Conservation (phyloP, 1,284 basidiomycete species). For the Naganishia cerealis region DNA sequence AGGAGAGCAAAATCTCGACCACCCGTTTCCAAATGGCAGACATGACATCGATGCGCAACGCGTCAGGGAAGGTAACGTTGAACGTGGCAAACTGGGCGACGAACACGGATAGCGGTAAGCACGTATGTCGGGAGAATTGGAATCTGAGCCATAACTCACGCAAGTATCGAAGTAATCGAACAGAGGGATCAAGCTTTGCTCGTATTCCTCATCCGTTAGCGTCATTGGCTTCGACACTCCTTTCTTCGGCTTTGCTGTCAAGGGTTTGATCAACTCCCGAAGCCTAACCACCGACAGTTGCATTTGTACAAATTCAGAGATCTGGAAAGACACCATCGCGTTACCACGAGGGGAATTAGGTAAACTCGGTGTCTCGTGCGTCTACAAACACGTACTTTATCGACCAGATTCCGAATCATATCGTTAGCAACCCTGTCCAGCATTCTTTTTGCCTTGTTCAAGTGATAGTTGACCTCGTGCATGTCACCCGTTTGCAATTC, state of each 20-base stretch:
- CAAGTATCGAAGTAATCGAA: slow-evolving; percentile 52
- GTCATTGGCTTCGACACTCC: slow-evolving; percentile 35
- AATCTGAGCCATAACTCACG: slow-evolving; percentile 39
- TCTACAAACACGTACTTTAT: slow-evolving; percentile 35
- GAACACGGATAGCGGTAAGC: neutral
- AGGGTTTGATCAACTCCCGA: slow-evolving; percentile 39
- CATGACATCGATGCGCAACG: slow-evolving; percentile 41
- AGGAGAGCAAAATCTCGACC: slow-evolving; percentile 48
- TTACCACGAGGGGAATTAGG: neutral
- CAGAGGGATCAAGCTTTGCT: slow-evolving; percentile 44
- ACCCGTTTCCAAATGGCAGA: slow-evolving; percentile 47
- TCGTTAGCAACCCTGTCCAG: slow-evolving; percentile 45
- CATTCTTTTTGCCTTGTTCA: slow-evolving; percentile 40
- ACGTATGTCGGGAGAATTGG: neutral
- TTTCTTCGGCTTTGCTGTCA: slow-evolving; percentile 46
- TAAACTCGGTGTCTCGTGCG: neutral
- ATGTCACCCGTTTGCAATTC: slow-evolving; percentile 47
- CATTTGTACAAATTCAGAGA: slow-evolving; percentile 45
- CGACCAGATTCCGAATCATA: slow-evolving; percentile 49
- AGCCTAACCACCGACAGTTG: slow-evolving; percentile 40
- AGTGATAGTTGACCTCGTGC: slow-evolving; percentile 49
- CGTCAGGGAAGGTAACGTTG: slow-evolving; percentile 43
- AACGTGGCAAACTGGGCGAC: slow-evolving; percentile 49
- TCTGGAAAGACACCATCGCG: slow-evolving; percentile 25
- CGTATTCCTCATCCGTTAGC: slow-evolving; percentile 46